These are phyloP conservation scores for Penicillium sp. DNA, from an alignment of 2,329 filamentous ascomycete genomes.

Conservation along the genomic window DNA sequence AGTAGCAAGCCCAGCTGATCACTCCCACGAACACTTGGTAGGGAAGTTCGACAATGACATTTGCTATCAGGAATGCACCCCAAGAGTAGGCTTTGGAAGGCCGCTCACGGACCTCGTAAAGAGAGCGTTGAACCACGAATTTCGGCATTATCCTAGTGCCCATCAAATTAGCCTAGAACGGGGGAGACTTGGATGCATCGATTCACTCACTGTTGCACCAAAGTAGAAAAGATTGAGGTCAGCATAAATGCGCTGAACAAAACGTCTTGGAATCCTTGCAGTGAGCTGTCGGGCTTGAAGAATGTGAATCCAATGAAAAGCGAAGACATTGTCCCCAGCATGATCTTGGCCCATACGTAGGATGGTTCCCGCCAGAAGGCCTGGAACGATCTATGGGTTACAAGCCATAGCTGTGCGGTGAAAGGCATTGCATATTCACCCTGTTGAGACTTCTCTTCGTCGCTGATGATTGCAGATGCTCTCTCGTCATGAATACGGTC, in stretches of 20 bases:
- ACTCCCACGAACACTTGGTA: slow-evolving; percentile 42
- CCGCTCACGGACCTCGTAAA: slow-evolving; percentile 60
- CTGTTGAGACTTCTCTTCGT: slow-evolving; percentile 46
- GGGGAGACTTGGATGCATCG: slow-evolving; percentile 1
- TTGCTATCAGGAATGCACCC: slow-evolving; percentile 62
- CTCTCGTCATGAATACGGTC: slow-evolving; percentile 57
- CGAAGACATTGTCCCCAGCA: slow-evolving; percentile 63
- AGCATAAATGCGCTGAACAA: slow-evolving; percentile 87
- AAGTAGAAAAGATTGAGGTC: slow-evolving; percentile 55
- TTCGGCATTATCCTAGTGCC: slow-evolving; percentile 62
- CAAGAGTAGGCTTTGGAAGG: slow-evolving; percentile 71
- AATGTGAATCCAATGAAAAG: slow-evolving; percentile 84
- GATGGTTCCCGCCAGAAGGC: neutral
- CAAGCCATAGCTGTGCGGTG: neutral
- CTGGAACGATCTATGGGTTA: neutral
- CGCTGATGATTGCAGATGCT: slow-evolving; percentile 34
- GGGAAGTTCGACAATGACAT: neutral
- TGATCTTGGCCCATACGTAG: slow-evolving; percentile 73
- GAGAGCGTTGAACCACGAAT: slow-evolving; percentile 56
- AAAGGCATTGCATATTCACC: slow-evolving; percentile 74
- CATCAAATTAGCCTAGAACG: slow-evolving; percentile 55
- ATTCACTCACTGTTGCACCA: slow-evolving; percentile 52
- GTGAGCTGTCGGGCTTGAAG: slow-evolving; percentile 68
- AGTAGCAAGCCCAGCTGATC: slow-evolving; percentile 69
- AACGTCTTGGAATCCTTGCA: slow-evolving; percentile 81